Evolutionary conservation across 345 rosid species (phyloP).

Genomic region (Citrus cavaleriei): DNA sequence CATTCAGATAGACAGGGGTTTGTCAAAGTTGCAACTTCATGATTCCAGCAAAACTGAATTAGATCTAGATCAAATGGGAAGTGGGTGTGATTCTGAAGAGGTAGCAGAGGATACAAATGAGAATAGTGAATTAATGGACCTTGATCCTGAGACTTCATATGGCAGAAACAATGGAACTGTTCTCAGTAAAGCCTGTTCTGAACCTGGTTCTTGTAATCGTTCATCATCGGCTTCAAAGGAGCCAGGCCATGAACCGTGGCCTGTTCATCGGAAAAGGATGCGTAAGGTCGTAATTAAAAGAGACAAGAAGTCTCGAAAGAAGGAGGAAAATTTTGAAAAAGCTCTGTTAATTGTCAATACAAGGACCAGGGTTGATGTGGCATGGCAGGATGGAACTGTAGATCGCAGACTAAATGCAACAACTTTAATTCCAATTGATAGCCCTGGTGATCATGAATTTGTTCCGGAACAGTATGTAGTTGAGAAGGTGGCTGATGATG

Average conservation of each 20-base stretch:
- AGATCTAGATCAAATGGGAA: slow-evolving; percentile 32
- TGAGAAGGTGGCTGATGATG: slow-evolving; percentile 80
- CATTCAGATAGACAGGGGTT: slow-evolving; percentile 39
- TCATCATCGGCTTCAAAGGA: slow-evolving; percentile 60
- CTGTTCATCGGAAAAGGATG: slow-evolving; percentile 84
- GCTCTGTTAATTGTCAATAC: slow-evolving; percentile 72
- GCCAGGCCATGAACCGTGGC: slow-evolving; percentile 73
- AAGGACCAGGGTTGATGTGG: slow-evolving; percentile 71
- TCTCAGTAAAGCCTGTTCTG: slow-evolving; percentile 30
- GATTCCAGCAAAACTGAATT: slow-evolving; percentile 35
- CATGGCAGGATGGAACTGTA: slow-evolving; percentile 85
- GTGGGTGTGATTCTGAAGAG: slow-evolving; percentile 43
- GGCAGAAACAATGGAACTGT: slow-evolving; percentile 30
- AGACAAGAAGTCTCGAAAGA: slow-evolving; percentile 75
- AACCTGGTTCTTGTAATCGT: slow-evolving; percentile 48
- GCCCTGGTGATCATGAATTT: slow-evolving; percentile 98
- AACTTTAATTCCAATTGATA: slow-evolving; percentile 81
- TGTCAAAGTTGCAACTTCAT: slow-evolving; percentile 49
- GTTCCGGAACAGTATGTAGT: slow-evolving; percentile 89
- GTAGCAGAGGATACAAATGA: slow-evolving; percentile 44
- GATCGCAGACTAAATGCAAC: slow-evolving; percentile 53
- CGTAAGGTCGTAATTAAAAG: slow-evolving; percentile 78
- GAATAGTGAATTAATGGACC: slow-evolving; percentile 33
- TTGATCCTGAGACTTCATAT: slow-evolving; percentile 30
- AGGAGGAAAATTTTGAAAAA: slow-evolving; percentile 85